Conservation (phyloP, 345 rosid genomes). For the Hibiscus syriacus region DNA sequence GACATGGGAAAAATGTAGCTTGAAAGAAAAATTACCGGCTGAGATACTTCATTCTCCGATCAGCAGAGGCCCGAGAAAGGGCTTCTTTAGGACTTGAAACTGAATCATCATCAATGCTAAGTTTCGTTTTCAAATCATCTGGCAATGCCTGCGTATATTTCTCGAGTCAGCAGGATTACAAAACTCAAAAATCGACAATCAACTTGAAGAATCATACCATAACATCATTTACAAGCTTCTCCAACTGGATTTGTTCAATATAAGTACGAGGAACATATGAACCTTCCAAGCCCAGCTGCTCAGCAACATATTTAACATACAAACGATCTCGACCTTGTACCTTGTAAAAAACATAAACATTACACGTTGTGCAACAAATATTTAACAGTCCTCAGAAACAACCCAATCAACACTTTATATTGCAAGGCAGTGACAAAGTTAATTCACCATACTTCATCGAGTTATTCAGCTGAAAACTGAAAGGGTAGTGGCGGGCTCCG, state of each 20-base stretch:
- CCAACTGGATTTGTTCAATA: conserved; percentile 95
- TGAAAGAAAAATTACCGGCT: conserved; percentile 55
- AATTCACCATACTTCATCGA: neutral
- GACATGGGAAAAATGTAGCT: neutral
- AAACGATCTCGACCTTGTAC: conserved; percentile 93
- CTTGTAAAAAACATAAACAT: conserved; percentile 25
- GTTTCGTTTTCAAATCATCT: conserved; percentile 86
- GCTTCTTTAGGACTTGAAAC: conserved; percentile 94
- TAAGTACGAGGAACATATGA: conserved; percentile 88
- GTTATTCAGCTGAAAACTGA: neutral
- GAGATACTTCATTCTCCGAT: conserved; percentile 81
- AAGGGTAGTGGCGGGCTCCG: neutral
- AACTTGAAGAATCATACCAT: conserved; percentile 49
- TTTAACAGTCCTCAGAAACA: neutral
- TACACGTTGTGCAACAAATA: neutral
- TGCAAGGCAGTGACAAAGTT: neutral
- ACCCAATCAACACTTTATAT: neutral
- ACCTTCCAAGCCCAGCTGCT: conserved; percentile 82
- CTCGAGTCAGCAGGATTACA: conserved; percentile 20
- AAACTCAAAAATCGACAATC: conserved; percentile 5
- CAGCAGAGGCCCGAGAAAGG: conserved; percentile 95
- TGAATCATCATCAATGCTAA: conserved; percentile 84
- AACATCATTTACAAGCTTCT: conserved; percentile 93
- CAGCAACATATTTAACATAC: conserved; percentile 60
- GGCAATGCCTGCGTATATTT: conserved; percentile 71